phyloP scores from a whole-genome alignment of 1,139 yeast species.

The Meyerozyma elateridarum region DNA sequence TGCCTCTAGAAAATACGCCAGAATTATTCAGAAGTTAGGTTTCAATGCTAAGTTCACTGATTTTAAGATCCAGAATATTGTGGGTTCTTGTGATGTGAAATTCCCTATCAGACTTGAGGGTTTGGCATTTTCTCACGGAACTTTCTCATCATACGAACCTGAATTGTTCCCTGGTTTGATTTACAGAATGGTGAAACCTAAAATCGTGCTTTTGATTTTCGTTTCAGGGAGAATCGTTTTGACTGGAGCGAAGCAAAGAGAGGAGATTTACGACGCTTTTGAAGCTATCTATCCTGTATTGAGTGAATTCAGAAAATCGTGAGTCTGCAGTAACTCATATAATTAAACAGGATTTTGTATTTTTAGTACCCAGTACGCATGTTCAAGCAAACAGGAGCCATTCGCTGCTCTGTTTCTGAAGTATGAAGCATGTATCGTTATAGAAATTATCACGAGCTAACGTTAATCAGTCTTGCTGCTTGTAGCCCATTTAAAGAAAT shows the following conservation, averaged over 20 bases:
- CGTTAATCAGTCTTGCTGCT: no score
- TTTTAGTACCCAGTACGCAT: no score
- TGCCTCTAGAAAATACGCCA: conserved; percentile 95
- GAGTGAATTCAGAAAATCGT: conserved; percentile 92
- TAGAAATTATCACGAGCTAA: no score
- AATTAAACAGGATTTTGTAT: no score
- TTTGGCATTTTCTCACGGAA: conserved; percentile 95
- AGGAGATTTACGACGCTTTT: conserved; percentile 95
- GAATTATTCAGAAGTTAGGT: conserved; percentile 96
- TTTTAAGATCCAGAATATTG: conserved; percentile 95
- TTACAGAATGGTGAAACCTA: conserved; percentile 99
- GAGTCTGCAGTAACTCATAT: no score
- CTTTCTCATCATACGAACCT: conserved; percentile 98
- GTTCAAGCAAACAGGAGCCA: no score
- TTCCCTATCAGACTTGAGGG: conserved; percentile 98
- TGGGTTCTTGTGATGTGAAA: conserved; percentile 97
- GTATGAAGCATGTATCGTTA: no score
- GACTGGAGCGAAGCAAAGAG: conserved; percentile 99
- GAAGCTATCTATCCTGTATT: conserved; percentile 97
- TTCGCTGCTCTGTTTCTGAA: no score
- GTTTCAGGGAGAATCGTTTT: conserved; percentile 96
- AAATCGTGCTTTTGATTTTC: conserved; percentile 89
- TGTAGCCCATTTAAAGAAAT: conserved; percentile 39
- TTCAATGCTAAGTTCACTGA: conserved; percentile 95
- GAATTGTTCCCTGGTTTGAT: conserved; percentile 97